phyloP scores from a whole-genome alignment of 129 eudicot genomes.

The Flaveria bidentis region DNA sequence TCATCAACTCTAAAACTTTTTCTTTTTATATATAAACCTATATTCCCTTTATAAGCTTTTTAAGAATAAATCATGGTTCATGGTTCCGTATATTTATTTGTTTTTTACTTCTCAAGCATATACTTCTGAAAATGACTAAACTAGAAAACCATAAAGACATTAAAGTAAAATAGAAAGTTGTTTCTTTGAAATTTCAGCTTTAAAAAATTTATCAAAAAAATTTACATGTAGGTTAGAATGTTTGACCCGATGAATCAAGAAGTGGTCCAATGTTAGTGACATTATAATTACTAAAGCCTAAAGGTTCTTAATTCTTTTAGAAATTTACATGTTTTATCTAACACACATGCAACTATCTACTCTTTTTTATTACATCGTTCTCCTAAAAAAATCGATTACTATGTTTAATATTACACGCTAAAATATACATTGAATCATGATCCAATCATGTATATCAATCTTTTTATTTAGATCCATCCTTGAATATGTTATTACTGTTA shows the following conservation, averaged over 20 bases:
- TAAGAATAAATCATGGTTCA: not conserved
- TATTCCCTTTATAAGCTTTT: not conserved
- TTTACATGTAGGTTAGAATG: not conserved
- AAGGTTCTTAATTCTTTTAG: constrained; percentile 6
- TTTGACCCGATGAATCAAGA: constrained; percentile 11
- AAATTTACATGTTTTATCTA: not conserved
- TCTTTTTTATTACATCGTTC: not conserved
- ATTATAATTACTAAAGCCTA: not conserved
- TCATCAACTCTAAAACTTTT: not conserved
- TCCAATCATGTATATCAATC: not conserved
- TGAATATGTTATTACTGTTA: no score
- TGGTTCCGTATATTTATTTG: not conserved
- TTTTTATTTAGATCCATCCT: no score
- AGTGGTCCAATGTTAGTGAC: not conserved
- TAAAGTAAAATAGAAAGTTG: not conserved
- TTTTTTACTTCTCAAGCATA: not conserved
- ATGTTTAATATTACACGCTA: not conserved
- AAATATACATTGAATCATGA: no score
- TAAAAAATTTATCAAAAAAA: not conserved
- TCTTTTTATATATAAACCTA: not conserved
- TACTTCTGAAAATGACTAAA: not conserved
- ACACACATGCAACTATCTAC: not conserved
- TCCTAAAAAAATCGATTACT: not conserved
- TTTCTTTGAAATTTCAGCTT: not conserved
- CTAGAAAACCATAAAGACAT: not conserved